These are phyloP conservation scores for Kregervanrija fluxuum DNA, from an alignment of 805 yeast genomes.

Conservation along the genomic window DNA sequence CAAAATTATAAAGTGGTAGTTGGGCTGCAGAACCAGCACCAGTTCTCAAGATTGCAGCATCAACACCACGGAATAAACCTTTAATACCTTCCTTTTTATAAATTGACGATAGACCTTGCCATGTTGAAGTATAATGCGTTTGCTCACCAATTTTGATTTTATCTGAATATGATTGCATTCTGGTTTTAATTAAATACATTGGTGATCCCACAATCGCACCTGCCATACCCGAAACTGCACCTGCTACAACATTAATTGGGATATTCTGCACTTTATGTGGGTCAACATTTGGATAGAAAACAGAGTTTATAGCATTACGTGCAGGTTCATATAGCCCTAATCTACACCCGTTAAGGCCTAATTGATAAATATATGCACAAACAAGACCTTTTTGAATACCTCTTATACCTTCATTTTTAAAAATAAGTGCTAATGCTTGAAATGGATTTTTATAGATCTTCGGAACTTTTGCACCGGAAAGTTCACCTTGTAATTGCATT, in stretches of 20 bases:
- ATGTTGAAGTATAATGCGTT: constrained; percentile 69
- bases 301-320: constrained; percentile 49
- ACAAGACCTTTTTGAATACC: constrained; percentile 87
- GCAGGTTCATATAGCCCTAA: constrained; percentile 91
- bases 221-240: constrained; percentile 76
- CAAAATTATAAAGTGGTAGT: constrained; percentile 78
- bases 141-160: constrained; percentile 77
- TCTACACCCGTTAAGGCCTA: constrained; percentile 89
- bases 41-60: constrained; percentile 89
- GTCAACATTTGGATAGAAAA: constrained; percentile 45
- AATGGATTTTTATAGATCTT: constrained; percentile 69
- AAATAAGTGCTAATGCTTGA: constrained; percentile 73
- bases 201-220: constrained; percentile 93
- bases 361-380: constrained; percentile 86
- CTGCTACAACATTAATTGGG: constrained; percentile 66
- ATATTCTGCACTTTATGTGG: constrained; percentile 41
- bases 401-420: constrained; percentile 72
- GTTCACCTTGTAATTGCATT: constrained; percentile 95
- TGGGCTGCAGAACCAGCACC: constrained; percentile 96
- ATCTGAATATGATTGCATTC: constrained; percentile 89
- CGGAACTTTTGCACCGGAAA: constrained; percentile 47
- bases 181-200: constrained; percentile 82
- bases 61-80: constrained; percentile 86
- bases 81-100: constrained; percentile 59
- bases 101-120: constrained; percentile 61